Conservation (phyloP, 805 yeast species). For the Myxozyma lipomycoides region DNA sequence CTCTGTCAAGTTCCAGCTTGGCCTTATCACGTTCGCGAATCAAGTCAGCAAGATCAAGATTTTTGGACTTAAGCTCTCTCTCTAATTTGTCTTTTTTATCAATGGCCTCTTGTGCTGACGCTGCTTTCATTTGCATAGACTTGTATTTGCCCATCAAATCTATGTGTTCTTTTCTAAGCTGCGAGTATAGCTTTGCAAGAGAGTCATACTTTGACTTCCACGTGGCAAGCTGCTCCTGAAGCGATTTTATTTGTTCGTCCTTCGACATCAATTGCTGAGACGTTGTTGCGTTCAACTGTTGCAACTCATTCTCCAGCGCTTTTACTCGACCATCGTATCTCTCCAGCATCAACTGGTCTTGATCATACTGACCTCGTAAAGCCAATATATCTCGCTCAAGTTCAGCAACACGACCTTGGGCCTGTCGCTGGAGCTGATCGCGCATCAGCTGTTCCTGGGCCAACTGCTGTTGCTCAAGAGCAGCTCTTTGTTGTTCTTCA, state of each 20-base stretch:
- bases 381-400: conserved; percentile 75
- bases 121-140: conserved; percentile 70
- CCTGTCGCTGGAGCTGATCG: conserved; percentile 66
- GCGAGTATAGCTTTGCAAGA: conserved; percentile 83
- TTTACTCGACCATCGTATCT: conserved; percentile 85
- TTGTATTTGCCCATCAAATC: conserved; percentile 72
- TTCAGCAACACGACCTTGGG: conserved; percentile 74
- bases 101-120: conserved; percentile 84
- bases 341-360: conserved; percentile 74
- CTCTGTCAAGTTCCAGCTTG: conserved; percentile 70
- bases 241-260: conserved; percentile 61
- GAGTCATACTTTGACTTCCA: conserved; percentile 89
- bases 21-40: conserved; percentile 89
- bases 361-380: conserved; percentile 76
- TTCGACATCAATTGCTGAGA: conserved; percentile 70
- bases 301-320: conserved; percentile 69
- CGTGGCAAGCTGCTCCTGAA: conserved; percentile 68
- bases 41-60: conserved; percentile 80
- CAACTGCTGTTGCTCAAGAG: conserved; percentile 60
- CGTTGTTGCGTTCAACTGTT: conserved; percentile 57
- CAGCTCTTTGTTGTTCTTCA: conserved; percentile 72
- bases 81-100: conserved; percentile 78
- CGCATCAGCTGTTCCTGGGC: conserved; percentile 68
- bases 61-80: conserved; percentile 77
- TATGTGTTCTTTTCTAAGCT: conserved; percentile 86